Conservation (phyloP, 257 asterid genomes). For the Nicotiana attenuata region DNA sequence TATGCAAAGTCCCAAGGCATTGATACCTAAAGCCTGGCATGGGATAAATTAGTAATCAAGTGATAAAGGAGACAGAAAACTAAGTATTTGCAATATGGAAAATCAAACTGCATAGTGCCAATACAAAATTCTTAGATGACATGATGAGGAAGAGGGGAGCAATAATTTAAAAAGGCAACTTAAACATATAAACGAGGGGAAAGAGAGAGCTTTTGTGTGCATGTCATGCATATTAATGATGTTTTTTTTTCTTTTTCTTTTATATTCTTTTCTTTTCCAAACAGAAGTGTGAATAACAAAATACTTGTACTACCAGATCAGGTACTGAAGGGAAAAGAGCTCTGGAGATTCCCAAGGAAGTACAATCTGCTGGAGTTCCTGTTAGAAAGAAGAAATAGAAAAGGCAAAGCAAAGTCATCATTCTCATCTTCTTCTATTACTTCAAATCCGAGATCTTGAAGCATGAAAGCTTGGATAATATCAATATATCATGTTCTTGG, state of each 20-base stretch:
- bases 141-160: not conserved
- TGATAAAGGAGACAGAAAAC: not conserved
- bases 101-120: not conserved
- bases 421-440: not conserved
- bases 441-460: not conserved
- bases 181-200: not conserved
- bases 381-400: slow-evolving; percentile 14
- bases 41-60: not conserved
- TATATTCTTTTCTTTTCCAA: not conserved
- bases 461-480: not conserved
- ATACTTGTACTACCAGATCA: slow-evolving; percentile 54
- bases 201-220: not conserved
- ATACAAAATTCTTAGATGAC: not conserved
- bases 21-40: not conserved
- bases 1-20: not conserved
- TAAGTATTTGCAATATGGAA: not conserved
- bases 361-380: slow-evolving; percentile 90
- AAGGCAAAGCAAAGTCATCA: not conserved
- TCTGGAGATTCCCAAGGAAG: slow-evolving; percentile 75
- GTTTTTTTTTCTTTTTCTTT: not conserved
- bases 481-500: not conserved
- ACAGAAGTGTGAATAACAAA: not conserved
- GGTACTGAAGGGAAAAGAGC: slow-evolving; percentile 64
- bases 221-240: not conserved
- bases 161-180: not conserved